These are phyloP conservation scores for Boletus insuetus DNA, from an alignment of 768 basidiomycete species.

Conservation along the genomic window DNA sequence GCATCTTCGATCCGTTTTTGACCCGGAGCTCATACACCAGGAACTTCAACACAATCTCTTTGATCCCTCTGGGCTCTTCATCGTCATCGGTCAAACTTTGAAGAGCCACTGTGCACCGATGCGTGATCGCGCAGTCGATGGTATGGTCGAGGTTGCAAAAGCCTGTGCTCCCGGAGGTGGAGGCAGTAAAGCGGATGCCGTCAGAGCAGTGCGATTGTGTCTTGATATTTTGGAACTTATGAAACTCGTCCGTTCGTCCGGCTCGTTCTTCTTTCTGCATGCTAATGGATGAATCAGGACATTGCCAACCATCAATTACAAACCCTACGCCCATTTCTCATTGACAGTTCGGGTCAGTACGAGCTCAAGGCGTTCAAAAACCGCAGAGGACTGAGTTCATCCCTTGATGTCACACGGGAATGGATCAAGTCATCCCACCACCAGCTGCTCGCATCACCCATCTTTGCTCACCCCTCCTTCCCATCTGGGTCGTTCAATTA, in stretches of 20 bases:
- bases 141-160: conserved; percentile 73
- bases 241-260: conserved; percentile 72
- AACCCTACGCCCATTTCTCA: conserved; percentile 86
- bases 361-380: conserved; percentile 77
- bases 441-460: conserved; percentile 40
- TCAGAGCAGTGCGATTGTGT: conserved; percentile 75
- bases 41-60: conserved; percentile 76
- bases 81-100: conserved; percentile 74
- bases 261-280: conserved; percentile 9
- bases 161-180: conserved; percentile 52
- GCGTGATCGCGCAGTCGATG: conserved; percentile 80
- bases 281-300: conserved; percentile 53
- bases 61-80: conserved; percentile 76
- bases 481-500: conserved; percentile 44
- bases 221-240: conserved; percentile 91
- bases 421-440: conserved; percentile 62
- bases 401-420: conserved; percentile 54
- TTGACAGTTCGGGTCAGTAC: conserved; percentile 74
- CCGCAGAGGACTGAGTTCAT: conserved; percentile 43
- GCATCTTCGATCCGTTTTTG: conserved; percentile 72
- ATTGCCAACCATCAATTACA: conserved; percentile 96
- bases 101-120: conserved; percentile 94
- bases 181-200: conserved; percentile 60
- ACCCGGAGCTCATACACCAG: conserved; percentile 78
- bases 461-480: conserved; percentile 44